phyloP scores from a whole-genome alignment of 768 basidiomycete genomes.

The Agrocybe praecox region DNA sequence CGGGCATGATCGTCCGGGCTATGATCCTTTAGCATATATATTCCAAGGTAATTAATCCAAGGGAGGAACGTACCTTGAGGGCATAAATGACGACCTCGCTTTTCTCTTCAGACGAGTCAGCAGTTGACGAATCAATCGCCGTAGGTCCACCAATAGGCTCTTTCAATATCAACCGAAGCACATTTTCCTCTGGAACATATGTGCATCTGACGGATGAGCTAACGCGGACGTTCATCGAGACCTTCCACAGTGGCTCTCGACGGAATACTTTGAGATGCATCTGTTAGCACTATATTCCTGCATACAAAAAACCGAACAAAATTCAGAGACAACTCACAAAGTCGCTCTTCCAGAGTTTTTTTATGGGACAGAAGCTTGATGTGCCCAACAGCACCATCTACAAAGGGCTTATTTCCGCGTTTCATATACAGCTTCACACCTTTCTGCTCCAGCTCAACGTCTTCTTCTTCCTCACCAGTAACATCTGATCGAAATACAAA shows the following conservation, averaged over 20 bases:
- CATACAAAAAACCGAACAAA: constrained; percentile 20
- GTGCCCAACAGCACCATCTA: constrained; percentile 61
- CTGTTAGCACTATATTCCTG: not conserved
- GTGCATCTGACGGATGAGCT: constrained; percentile 57
- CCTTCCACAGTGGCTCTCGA: constrained; percentile 70
- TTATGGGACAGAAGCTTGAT: constrained; percentile 57
- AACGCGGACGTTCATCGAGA: constrained; percentile 67
- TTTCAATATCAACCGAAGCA: constrained; percentile 56
- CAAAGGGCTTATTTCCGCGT: constrained; percentile 57
- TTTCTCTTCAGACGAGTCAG: constrained; percentile 3
- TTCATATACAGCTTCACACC: constrained; percentile 63
- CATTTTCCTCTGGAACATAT: constrained; percentile 56
- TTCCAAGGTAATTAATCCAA: not conserved
- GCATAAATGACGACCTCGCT: constrained; percentile 62
- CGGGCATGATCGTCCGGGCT: constrained; percentile 51
- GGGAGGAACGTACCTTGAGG: constrained; percentile 49
- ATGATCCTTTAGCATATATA: not conserved
- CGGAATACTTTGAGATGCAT: constrained; percentile 54
- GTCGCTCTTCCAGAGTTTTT: constrained; percentile 41
- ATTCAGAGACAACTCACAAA: constrained; percentile 35
- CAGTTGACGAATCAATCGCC: constrained; percentile 12
- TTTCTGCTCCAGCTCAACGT: constrained; percentile 56
- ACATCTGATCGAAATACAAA: constrained; percentile 29
- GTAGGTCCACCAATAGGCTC: constrained; percentile 35
- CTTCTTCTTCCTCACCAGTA: constrained; percentile 72